phyloP scores from a whole-genome alignment of 1,139 yeast species.

The Lodderomyces pseudojiufengensis region DNA sequence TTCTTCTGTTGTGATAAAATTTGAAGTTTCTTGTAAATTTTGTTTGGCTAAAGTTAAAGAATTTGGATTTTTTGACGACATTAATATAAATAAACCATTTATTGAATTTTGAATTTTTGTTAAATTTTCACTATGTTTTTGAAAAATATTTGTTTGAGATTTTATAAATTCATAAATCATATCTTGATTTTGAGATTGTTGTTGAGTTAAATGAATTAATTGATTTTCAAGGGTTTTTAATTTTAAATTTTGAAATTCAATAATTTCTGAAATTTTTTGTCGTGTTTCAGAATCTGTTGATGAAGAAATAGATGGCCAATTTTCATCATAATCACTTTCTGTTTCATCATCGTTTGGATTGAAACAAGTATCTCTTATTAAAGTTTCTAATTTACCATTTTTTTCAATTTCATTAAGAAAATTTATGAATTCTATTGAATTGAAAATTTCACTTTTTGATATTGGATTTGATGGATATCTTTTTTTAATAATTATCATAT shows the following conservation, averaged over 20 bases:
- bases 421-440: conserved; percentile 18
- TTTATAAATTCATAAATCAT: conserved; percentile 18
- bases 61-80: conserved; percentile 17
- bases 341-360: conserved; percentile 11
- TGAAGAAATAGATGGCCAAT: conserved; percentile 10
- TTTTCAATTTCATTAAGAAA: conserved; percentile 19
- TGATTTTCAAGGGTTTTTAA: conserved; percentile 17
- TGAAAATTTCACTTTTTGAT: conserved; percentile 27
- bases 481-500: conserved; percentile 28
- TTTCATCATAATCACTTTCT: conserved; percentile 9
- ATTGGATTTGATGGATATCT: conserved; percentile 26
- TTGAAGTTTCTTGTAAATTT: conserved; percentile 18
- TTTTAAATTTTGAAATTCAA: conserved; percentile 15
- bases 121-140: conserved; percentile 19
- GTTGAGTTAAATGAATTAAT: conserved; percentile 15
- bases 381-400: conserved; percentile 9
- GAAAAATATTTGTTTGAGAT: conserved; percentile 19
- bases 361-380: conserved; percentile 11
- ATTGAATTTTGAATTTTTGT: conserved; percentile 19
- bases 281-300: conserved; percentile 6
- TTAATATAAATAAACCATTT: conserved; percentile 20
- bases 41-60: conserved; percentile 18
- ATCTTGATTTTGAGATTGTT: conserved; percentile 16
- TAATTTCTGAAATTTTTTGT: conserved; percentile 11
- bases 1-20: conserved; percentile 14